A percentile compares a stretch with the other conserved stretches of the same genome.
Evolutionary conservation across 768 basidiomycete genomes (phyloP).

Genomic region (Boletus pseudo-olivaceus): DNA sequence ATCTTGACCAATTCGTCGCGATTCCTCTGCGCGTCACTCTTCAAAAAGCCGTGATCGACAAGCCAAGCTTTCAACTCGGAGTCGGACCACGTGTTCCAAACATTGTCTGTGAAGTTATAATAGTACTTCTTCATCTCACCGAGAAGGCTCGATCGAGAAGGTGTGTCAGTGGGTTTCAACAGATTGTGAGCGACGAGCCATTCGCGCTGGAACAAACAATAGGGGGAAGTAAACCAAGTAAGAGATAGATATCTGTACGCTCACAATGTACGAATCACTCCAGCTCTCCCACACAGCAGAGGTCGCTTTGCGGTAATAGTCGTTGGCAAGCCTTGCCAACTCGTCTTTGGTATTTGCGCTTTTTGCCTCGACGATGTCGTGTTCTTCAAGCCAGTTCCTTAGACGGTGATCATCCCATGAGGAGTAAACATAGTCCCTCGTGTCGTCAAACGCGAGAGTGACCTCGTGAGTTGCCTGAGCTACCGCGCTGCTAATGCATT

Average conservation of each 20-base stretch:
- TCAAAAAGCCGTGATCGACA: constrained; percentile 66
- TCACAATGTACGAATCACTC: constrained; percentile 79
- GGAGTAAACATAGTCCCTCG: constrained; percentile 85
- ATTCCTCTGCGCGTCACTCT: constrained; percentile 60
- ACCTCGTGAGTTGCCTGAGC: constrained; percentile 55
- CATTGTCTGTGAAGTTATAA: constrained; percentile 52
- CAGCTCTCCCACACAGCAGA: constrained; percentile 79
- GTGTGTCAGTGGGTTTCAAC: constrained; percentile 56
- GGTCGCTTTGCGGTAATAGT: constrained; percentile 59
- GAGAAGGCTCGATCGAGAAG: constrained; percentile 52
- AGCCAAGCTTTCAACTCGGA: constrained; percentile 78
- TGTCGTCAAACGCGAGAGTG: constrained; percentile 54
- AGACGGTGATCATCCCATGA: constrained; percentile 84
- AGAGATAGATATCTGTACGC: constrained; percentile 17
- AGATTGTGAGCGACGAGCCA: constrained; percentile 84
- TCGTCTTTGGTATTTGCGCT: constrained; percentile 54
- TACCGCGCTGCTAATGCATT: constrained; percentile 39
- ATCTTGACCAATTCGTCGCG: constrained; percentile 78
- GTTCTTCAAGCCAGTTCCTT: constrained; percentile 67
- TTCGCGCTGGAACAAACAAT: constrained; percentile 46
- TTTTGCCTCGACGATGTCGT: constrained; percentile 67
- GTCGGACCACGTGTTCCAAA: constrained; percentile 73
- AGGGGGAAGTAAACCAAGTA: not conserved
- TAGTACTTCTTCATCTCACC: constrained; percentile 77
- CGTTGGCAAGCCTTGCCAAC: constrained; percentile 63